Percentiles rank a stretch among this genome's conserved stretches.
phyloP scores from a whole-genome alignment of 1,139 yeast species.

The Suhomyces panamericanus region DNA sequence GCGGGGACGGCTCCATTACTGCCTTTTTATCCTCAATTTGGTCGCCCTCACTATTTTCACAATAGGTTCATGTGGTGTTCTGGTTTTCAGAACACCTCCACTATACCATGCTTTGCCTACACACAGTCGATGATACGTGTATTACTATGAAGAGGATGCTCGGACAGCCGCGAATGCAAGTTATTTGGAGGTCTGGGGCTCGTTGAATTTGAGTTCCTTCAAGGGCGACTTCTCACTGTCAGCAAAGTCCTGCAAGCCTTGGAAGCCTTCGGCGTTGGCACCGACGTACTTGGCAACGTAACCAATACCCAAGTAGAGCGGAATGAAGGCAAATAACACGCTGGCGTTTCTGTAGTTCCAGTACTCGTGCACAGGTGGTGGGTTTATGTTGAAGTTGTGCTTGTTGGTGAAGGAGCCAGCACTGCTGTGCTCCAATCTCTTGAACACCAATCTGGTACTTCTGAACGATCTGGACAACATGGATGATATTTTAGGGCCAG shows the following conservation, averaged over 20 bases:
- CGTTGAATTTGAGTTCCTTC: slow-evolving; percentile 39
- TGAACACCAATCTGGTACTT: slow-evolving; percentile 23
- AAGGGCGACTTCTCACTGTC: slow-evolving; percentile 41
- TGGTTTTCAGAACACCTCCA: too few species aligned
- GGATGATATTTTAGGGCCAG: not conserved
- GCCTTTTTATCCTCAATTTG: too few species aligned
- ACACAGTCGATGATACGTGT: slow-evolving; percentile 1
- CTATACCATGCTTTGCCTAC: too few species aligned
- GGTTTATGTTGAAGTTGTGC: slow-evolving; percentile 44
- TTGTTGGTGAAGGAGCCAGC: slow-evolving; percentile 42
- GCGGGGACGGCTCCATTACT: too few species aligned
- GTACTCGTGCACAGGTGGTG: slow-evolving; percentile 51
- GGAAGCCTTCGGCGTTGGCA: slow-evolving; percentile 26
- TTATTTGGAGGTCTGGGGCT: slow-evolving; percentile 29
- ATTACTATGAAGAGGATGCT: slow-evolving; percentile 6
- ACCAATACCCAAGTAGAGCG: slow-evolving; percentile 38
- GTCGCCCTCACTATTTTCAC: too few species aligned
- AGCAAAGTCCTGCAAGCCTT: slow-evolving; percentile 37
- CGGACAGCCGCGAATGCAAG: slow-evolving; percentile 3
- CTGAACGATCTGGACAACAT: slow-evolving; percentile 34
- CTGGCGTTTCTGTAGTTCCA: slow-evolving; percentile 45
- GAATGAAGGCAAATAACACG: slow-evolving; percentile 41
- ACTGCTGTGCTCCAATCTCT: slow-evolving; percentile 36
- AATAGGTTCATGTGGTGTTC: too few species aligned
- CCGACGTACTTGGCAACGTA: slow-evolving; percentile 38